Evolutionary conservation across 768 basidiomycete species (phyloP), one percentile per base, ranked within the genome.

Genomic region (Infundibulicybe gibba): DNA sequence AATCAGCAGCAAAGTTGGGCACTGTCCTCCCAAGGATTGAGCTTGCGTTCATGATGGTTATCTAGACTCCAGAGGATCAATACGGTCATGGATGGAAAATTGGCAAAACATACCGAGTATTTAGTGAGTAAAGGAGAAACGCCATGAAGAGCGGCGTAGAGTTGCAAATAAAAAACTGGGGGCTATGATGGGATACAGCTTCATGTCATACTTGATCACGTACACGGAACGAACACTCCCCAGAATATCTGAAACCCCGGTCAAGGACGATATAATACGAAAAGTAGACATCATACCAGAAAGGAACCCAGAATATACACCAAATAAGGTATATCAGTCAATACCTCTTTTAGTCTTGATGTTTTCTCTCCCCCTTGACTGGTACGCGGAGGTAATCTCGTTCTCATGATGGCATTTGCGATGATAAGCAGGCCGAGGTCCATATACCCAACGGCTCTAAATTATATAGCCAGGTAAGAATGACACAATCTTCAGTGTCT

Each of bases 21-120:
- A 84, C 49, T 6, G 74, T 75, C 35, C 83, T 71, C n/a, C 83
- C 83, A 50, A 80, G 65, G n/a, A 80, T 60, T 19, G 76, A 77
- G 2, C 75, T 68, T 2, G 63, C 76, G 48, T 80, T 80, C 67
- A 79, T 70, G 15, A 79, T 65, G 1, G 77, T 69, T 31, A 80
- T 68, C 76, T 77, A 47, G 32, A 47, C 45, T 48, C 10, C 21
- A 17, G 15, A 31, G 14, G 2, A 41, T 12, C 3, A 20, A 19
- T 6, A 32, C 39, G 10, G 19, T 16, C 5, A 49, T 53, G 11
- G 20, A 37, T 3, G 12, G 25, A 2, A 6, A 35, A 8, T 3
- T 21, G 13, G 19, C 6, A 20, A 21, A 8, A 19, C 61, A 16
- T 59, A 77, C 77, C 14, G 71, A 60, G 54, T 78, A 76, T 47